Evolutionary conservation across 2,329 filamentous ascomycete genomes (phyloP), one percentile per base, ranked within the genome.

Genomic region (Colletotrichum theobromicola): DNA sequence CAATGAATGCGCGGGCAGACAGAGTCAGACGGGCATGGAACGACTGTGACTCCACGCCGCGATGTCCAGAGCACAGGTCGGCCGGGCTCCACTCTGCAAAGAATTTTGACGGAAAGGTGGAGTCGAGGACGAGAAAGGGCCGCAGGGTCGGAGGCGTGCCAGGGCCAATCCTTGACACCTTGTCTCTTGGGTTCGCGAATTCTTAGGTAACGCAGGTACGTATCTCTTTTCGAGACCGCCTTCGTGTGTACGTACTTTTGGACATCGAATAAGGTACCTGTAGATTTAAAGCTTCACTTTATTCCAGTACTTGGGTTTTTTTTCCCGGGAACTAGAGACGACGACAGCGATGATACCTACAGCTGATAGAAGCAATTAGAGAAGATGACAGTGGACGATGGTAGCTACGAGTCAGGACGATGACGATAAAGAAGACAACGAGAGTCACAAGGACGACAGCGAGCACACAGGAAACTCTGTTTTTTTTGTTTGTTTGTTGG

Each of bases 91-190:
- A 75, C 72, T 75, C 72, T 72, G 68, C 63, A 72, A 75, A 75
- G 72, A 75, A 67, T 75, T 75, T 75, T 75, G 72, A 75, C 57
- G 61, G 63, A 75, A 67, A 67, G 63, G 69, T 75, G 72, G 72
- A 67, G 72, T 64, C 28, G 13, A n/a, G 35, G 61, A 42, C 26
- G 61, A 21, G 35, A 32, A 42, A 50, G 57, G 26, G 21, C 64
- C 55, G 64, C 64, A 72, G 70, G 69, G 67, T 70, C 57, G 64
- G 67, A 37, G 30, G 57, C 30, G 35, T 28, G 35, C 35, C 61
- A 64, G 35, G 61, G 57, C 30, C 26, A 5, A 30, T 32, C 28
- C 26, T 37, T 21, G 28, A 21, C 24, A 9, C 57, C 57, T 15
- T 30, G 21, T 57, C 26, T n/a, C 21, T 30, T 57, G 26, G 24